A percentile compares a stretch with the other conserved stretches of the same genome.
Evolutionary conservation across 164 flowering plant genomes (phyloP).

Genomic region (Kingdonia uniflora): DNA sequence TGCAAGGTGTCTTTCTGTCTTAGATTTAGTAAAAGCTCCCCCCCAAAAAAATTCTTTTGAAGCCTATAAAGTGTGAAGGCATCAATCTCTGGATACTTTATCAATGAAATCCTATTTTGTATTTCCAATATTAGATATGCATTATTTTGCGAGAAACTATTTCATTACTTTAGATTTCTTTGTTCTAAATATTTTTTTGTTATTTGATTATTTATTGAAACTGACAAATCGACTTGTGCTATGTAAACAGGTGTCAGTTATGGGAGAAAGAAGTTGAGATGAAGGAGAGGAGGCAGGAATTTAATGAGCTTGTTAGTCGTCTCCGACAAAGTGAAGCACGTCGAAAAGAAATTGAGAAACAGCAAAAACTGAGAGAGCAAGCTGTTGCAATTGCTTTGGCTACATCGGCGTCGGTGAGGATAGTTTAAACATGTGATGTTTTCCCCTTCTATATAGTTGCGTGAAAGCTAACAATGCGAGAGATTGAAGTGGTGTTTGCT

Average conservation of each 20-base stretch:
- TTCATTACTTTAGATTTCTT: too few relatives aligned
- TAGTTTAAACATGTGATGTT: neutral
- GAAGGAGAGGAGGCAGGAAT: conserved; percentile 83
- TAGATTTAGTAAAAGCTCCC: neutral
- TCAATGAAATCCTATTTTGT: neutral
- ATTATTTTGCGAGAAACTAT: too few relatives aligned
- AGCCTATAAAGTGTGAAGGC: too few relatives aligned
- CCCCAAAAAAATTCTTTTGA: too few relatives aligned
- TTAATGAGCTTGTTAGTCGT: conserved; percentile 75
- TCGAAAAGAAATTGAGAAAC: conserved; percentile 85
- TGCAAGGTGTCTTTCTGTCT: conserved; percentile 41
- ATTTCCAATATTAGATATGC: neutral
- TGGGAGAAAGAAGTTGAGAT: conserved; percentile 84
- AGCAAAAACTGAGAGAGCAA: conserved; percentile 84
- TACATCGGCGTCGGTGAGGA: conserved; percentile 59
- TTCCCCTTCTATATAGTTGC: too few relatives aligned
- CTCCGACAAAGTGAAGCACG: conserved; percentile 72
- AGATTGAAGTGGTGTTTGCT: too few relatives aligned
- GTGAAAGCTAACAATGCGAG: neutral
- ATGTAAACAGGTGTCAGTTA: conserved; percentile 51
- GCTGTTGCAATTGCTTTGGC: conserved; percentile 62
- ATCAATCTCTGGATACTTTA: neutral
- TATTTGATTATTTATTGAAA: neutral
- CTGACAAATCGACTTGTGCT: neutral
- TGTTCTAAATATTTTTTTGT: neutral